Conservation (phyloP, 2,329 filamentous ascomycete genomes). For the Aspergillus ibericus region DNA sequence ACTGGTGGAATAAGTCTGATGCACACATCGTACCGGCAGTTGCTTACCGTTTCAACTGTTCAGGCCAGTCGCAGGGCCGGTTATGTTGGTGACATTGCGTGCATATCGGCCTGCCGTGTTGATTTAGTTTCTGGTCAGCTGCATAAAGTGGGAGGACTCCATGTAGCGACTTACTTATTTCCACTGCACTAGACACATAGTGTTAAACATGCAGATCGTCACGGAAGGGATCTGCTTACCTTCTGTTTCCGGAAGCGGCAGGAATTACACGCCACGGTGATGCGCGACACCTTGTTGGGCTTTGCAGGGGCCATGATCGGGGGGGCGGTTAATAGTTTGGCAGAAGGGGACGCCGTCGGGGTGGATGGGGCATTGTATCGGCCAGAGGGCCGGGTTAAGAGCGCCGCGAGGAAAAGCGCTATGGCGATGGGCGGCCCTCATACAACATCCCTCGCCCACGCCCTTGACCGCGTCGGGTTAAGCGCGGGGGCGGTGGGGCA, state of each 20-base stretch:
- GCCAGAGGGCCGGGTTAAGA: background rate
- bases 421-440: background rate
- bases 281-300: conserved; percentile 34
- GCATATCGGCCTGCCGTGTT: conserved; percentile 33
- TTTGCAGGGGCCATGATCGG: conserved; percentile 8
- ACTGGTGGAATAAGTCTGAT: conserved; percentile 22
- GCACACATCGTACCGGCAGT: background rate
- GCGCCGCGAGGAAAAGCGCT: background rate
- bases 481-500: background rate
- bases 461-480: background rate
- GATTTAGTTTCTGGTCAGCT: background rate
- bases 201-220: background rate
- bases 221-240: conserved; percentile 22
- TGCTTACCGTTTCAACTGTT: conserved; percentile 39
- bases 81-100: conserved; percentile 36
- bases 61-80: conserved; percentile 40
- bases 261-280: conserved; percentile 43
- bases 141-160: conserved; percentile 5
- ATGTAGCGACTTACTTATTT: conserved; percentile 32
- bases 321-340: conserved; percentile 5
- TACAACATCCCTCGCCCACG: conserved; percentile 24
- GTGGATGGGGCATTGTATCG: background rate
- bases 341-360: background rate
- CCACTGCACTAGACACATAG: conserved; percentile 34
- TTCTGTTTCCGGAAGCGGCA: conserved; percentile 47